Conservation (phyloP, 2,329 filamentous ascomycete genomes). For the Neonectria ditissima region DNA sequence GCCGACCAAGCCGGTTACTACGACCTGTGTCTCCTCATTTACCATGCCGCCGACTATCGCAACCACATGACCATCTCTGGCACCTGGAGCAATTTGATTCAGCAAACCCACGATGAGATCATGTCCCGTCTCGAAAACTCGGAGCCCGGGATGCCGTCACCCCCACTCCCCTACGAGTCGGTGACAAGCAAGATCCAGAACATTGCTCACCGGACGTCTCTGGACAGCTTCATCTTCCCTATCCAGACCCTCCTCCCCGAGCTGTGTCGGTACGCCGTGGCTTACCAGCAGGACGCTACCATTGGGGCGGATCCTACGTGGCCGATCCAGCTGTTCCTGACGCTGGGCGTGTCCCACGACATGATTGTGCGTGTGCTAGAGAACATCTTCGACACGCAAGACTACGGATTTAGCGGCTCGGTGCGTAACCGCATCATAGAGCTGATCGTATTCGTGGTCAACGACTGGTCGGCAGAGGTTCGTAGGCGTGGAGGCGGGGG, state of each 20-base stretch:
- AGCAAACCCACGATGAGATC: constrained; percentile 73
- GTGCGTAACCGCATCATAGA: constrained; percentile 64
- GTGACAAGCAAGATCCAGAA: constrained; percentile 73
- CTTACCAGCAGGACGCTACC: constrained; percentile 68
- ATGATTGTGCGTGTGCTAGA: constrained; percentile 68
- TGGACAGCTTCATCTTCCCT: constrained; percentile 75
- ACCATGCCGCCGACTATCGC: constrained; percentile 90
- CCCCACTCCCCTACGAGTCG: constrained; percentile 74
- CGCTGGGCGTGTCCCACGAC: constrained; percentile 67
- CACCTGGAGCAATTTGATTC: constrained; percentile 87
- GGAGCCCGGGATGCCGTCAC: constrained; percentile 51
- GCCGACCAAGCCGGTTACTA: constrained; percentile 93
- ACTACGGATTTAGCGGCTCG: constrained; percentile 67
- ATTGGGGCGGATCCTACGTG: constrained; percentile 68
- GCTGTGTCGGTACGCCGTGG: constrained; percentile 71
- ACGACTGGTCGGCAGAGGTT: constrained; percentile 62
- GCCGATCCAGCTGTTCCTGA: constrained; percentile 68
- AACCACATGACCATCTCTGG: constrained; percentile 85
- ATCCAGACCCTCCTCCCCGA: constrained; percentile 70
- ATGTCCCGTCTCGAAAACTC: constrained; percentile 59
- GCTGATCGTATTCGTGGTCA: constrained; percentile 64
- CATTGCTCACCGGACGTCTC: constrained; percentile 73
- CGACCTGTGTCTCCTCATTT: constrained; percentile 93
- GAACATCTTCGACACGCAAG: constrained; percentile 68
- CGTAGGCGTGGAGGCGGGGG: constrained; percentile 59